Percentiles rank a stretch among this genome's conserved stretches.
These are phyloP conservation scores for Kluyveromyces aestuarii DNA, from an alignment of 805 yeast species.

Conservation along the genomic window DNA sequence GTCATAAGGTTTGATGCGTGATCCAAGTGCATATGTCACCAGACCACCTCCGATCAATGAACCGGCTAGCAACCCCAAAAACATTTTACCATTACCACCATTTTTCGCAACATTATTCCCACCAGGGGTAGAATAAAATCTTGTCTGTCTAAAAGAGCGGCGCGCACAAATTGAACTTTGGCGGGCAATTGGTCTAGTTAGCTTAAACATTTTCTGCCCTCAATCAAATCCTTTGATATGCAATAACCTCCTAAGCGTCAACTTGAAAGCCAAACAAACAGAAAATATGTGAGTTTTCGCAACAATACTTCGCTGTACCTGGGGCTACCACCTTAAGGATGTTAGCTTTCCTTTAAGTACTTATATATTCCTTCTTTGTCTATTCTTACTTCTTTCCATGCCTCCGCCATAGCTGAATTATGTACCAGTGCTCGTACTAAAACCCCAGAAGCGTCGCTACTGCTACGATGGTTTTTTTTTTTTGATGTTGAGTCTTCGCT, in stretches of 20 bases:
- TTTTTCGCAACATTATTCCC: not conserved
- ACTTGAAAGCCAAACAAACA: too few species aligned
- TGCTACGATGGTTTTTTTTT: not conserved
- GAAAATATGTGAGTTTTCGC: too few species aligned
- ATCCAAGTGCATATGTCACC: constrained; percentile 2
- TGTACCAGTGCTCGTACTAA: too few species aligned
- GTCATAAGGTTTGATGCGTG: not conserved
- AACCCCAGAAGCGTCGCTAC: not conserved
- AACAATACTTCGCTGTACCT: too few species aligned
- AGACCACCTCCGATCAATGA: constrained; percentile 4
- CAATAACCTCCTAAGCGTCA: too few species aligned
- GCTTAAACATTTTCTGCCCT: not conserved
- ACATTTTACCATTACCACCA: not conserved
- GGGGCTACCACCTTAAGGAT: too few species aligned
- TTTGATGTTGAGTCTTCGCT: not conserved
- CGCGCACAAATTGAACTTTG: not conserved
- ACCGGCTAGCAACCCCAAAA: constrained; percentile 1
- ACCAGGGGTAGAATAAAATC: not conserved
- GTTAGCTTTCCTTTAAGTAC: not conserved
- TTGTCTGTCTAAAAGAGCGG: not conserved
- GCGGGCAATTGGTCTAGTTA: not conserved
- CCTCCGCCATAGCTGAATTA: too few species aligned
- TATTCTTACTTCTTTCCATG: not conserved
- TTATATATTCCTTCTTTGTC: not conserved
- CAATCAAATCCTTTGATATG: not conserved